These are phyloP conservation scores for Tricholoma furcatifolium DNA, from an alignment of 768 basidiomycete species.

Conservation along the genomic window DNA sequence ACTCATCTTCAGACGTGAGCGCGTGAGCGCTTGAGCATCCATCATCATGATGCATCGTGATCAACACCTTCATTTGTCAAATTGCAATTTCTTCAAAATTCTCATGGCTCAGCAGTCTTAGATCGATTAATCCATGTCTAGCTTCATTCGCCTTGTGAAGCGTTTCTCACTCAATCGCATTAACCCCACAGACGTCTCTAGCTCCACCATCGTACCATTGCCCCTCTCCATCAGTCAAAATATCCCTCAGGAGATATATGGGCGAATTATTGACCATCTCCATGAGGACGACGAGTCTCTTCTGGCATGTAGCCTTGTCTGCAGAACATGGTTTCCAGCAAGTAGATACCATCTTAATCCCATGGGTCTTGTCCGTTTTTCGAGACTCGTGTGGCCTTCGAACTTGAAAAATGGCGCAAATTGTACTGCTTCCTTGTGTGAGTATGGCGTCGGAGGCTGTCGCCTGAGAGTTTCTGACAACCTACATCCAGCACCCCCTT, in stretches of 20 bases:
- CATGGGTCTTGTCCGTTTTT: conserved; percentile 7
- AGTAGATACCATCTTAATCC: conserved; percentile 12
- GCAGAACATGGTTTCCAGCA: conserved; percentile 8
- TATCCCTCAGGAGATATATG: conserved; percentile 13
- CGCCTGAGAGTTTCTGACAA: neutral
- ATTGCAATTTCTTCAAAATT: too few species aligned
- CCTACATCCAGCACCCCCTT: neutral
- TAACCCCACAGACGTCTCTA: neutral
- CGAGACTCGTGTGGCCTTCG: neutral
- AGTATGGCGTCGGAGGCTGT: neutral
- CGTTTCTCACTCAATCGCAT: conserved; percentile 4
- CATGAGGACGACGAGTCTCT: conserved; percentile 6
- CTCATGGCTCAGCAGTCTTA: too few species aligned
- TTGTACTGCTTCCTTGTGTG: conserved; percentile 12
- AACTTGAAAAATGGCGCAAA: neutral
- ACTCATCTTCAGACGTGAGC: too few species aligned
- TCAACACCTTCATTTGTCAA: too few species aligned
- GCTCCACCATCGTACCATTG: neutral
- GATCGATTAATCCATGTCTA: conserved; percentile 1
- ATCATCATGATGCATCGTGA: too few species aligned
- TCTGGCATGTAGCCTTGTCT: conserved; percentile 6
- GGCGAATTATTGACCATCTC: conserved; percentile 8
- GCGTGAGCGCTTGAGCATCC: too few species aligned
- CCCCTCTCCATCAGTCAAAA: conserved; percentile 2
- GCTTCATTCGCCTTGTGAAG: conserved; percentile 8